A percentile compares a stretch with the other conserved stretches of the same genome.
Evolutionary conservation across 2,329 filamentous ascomycete genomes (phyloP).

Genomic region (Raffaelea albimanens): DNA sequence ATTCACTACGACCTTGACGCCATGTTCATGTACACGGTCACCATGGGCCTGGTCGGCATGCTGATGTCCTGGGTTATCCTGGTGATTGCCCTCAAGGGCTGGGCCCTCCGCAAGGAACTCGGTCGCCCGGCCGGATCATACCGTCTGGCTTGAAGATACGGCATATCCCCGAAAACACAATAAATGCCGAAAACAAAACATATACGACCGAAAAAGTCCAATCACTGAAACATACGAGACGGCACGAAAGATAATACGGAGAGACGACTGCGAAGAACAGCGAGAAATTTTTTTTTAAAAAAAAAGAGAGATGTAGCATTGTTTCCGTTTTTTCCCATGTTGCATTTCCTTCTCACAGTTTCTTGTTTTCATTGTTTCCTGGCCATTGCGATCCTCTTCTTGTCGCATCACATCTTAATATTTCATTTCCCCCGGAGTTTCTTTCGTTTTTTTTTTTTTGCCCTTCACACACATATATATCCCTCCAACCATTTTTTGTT

Average conservation of each 20-base stretch:
- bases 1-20: constrained; percentile 69
- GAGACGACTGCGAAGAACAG: not conserved
- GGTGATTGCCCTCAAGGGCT: constrained; percentile 76
- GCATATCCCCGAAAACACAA: not conserved
- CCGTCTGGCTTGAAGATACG: constrained; percentile 6
- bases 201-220: no score
- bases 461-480: no score
- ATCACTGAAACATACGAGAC: not conserved
- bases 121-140: constrained; percentile 13
- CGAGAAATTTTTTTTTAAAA: no score
- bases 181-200: not conserved
- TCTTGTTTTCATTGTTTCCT: not conserved
- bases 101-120: constrained; percentile 52
- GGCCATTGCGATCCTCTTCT: no score
- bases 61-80: constrained; percentile 79
- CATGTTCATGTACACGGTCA: constrained; percentile 89
- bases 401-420: no score
- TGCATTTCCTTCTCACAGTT: not conserved
- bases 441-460: no score
- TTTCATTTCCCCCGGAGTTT: no score
- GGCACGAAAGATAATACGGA: not conserved
- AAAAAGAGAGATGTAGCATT: constrained; percentile 1
- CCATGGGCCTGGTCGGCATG: constrained; percentile 72
- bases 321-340: not conserved
- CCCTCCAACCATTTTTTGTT: no score